A percentile compares a stretch with the other conserved stretches of the same genome.
Evolutionary conservation across 2,329 filamentous ascomycete species (phyloP).

Genomic region (Scedosporium boydii): DNA sequence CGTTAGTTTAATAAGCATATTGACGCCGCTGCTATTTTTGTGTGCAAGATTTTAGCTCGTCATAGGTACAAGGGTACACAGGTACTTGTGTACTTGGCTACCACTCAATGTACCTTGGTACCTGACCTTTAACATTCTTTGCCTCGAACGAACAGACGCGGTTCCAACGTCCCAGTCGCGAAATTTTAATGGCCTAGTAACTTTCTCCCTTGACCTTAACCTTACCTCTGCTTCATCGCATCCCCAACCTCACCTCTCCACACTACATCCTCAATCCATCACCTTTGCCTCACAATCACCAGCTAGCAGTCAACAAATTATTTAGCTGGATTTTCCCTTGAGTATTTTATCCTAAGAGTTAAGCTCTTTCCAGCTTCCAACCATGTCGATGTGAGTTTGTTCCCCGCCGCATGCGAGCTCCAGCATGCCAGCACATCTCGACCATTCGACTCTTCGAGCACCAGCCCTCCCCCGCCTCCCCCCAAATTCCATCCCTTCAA

Average conservation of each 20-base stretch:
- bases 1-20: too few species aligned
- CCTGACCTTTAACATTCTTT: background rate
- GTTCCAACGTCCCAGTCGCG: background rate
- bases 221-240: background rate
- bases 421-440: background rate
- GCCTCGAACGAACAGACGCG: background rate
- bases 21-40: too few species aligned
- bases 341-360: background rate
- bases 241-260: background rate
- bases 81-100: too few species aligned
- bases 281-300: background rate
- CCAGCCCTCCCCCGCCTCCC: background rate
- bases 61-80: too few species aligned
- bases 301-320: background rate
- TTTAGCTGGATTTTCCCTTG: background rate
- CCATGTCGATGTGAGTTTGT: background rate
- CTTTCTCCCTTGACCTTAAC: background rate
- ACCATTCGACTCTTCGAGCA: background rate
- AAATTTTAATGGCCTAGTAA: background rate
- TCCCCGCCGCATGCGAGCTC: background rate
- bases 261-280: background rate
- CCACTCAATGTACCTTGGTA: too few species aligned
- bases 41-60: too few species aligned
- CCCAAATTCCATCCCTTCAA: background rate
- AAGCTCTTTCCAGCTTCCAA: background rate